Evolutionary conservation across 805 yeast genomes (phyloP).

Genomic region (Priceomyces fermenticarens): DNA sequence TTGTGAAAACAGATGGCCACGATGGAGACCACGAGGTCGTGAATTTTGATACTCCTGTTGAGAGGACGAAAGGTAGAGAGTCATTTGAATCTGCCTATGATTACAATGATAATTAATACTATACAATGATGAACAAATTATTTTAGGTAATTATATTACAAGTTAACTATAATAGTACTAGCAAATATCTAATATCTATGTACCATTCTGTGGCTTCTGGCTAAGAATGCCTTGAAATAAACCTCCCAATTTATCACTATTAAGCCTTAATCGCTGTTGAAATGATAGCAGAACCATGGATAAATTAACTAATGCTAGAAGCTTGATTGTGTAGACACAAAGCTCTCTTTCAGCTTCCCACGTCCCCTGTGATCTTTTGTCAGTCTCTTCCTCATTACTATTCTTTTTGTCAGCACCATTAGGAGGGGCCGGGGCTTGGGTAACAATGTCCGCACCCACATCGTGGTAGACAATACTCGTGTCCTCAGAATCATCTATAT

Average conservation of each 20-base stretch:
- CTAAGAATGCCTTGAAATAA: slow-evolving; percentile 21
- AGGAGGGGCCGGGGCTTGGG: not conserved
- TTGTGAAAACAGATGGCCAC: slow-evolving; percentile 12
- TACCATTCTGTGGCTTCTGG: slow-evolving; percentile 9
- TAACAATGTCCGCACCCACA: slow-evolving; percentile 10
- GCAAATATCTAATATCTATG: too few relatives aligned
- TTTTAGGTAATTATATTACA: too few relatives aligned
- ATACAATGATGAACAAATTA: too few relatives aligned
- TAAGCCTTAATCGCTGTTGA: slow-evolving; percentile 33
- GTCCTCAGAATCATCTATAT: slow-evolving; percentile 5
- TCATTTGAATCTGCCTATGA: too few relatives aligned
- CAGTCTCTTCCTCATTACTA: not conserved
- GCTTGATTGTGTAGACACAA: slow-evolving; percentile 39
- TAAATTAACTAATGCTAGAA: slow-evolving; percentile 31
- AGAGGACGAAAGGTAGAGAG: not conserved
- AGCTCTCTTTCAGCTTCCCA: slow-evolving; percentile 42
- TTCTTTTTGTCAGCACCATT: not conserved
- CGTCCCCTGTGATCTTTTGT: slow-evolving; percentile 7
- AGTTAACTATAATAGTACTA: too few relatives aligned
- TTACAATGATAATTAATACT: too few relatives aligned
- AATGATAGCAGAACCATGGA: slow-evolving; percentile 26
- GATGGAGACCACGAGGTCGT: slow-evolving; percentile 7
- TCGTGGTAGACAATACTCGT: slow-evolving; percentile 4
- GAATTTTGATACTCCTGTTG: slow-evolving; percentile 13
- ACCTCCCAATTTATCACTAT: slow-evolving; percentile 33